Percentiles rank a stretch among this genome's conserved stretches.
Evolutionary conservation across 257 asterid genomes (phyloP).

Genomic region (Phtheirospermum japonicum): DNA sequence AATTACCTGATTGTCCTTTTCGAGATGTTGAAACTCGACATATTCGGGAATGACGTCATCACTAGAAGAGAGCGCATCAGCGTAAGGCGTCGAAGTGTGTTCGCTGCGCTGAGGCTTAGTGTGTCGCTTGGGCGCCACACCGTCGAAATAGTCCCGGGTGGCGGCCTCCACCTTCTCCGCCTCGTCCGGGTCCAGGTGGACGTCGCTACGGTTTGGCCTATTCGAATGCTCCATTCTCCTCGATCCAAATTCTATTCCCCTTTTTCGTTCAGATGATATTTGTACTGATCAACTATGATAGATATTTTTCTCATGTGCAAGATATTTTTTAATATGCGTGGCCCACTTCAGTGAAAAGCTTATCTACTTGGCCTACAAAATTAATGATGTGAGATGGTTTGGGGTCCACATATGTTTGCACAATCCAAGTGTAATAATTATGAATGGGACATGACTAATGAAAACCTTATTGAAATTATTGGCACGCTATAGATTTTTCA

Average conservation of each 20-base stretch:
- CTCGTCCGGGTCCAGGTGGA: slow-evolving; percentile 55
- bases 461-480: background rate
- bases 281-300: background rate
- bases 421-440: background rate
- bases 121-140: slow-evolving; percentile 76
- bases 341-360: background rate
- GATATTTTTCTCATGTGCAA: slow-evolving; percentile 23
- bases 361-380: background rate
- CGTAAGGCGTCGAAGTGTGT: slow-evolving; percentile 44
- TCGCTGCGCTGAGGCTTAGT: slow-evolving; percentile 94
- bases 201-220: slow-evolving; percentile 83
- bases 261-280: background rate
- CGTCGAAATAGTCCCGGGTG: slow-evolving; percentile 66
- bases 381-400: background rate
- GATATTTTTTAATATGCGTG: background rate
- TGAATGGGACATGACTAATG: background rate
- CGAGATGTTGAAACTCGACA: slow-evolving; percentile 58
- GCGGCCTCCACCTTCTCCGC: slow-evolving; percentile 61
- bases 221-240: slow-evolving; percentile 30
- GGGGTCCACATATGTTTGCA: slow-evolving; percentile 8
- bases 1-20: slow-evolving; percentile 62
- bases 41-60: slow-evolving; percentile 49
- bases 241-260: too few relatives aligned
- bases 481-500: too few relatives aligned
- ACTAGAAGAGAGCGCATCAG: slow-evolving; percentile 38